Evolutionary conservation across 805 yeast species (phyloP).

Genomic region (Schizosaccharomyces cryophilus): DNA sequence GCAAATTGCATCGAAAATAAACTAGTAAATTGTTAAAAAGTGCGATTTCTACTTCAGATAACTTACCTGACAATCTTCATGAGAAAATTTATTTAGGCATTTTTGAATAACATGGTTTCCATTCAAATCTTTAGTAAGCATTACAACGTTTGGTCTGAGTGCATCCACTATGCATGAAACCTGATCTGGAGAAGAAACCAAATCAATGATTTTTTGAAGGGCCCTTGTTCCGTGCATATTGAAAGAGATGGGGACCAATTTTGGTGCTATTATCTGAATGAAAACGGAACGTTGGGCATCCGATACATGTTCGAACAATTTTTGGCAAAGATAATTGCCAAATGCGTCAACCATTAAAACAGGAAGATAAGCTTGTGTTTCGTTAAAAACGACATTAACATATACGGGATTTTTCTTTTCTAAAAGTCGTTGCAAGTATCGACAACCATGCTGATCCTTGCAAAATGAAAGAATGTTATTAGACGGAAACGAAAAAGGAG

Average conservation of each 20-base stretch:
- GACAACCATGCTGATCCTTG: slow-evolving; percentile 90
- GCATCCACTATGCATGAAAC: slow-evolving; percentile 35
- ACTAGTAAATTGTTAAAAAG: slow-evolving; percentile 42
- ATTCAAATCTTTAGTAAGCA: slow-evolving; percentile 65
- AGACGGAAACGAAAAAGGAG: neutral
- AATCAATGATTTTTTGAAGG: slow-evolving; percentile 73
- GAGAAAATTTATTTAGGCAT: slow-evolving; percentile 37
- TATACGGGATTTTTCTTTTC: slow-evolving; percentile 22
- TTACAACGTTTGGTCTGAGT: slow-evolving; percentile 46
- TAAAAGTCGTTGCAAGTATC: slow-evolving; percentile 70
- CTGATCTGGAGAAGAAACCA: slow-evolving; percentile 47
- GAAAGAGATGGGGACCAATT: slow-evolving; percentile 55
- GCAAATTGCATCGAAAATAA: slow-evolving; percentile 70
- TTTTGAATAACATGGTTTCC: slow-evolving; percentile 95
- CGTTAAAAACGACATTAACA: slow-evolving; percentile 39
- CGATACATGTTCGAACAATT: slow-evolving; percentile 53
- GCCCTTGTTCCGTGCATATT: slow-evolving; percentile 96
- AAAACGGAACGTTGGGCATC: slow-evolving; percentile 44
- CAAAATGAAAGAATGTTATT: slow-evolving; percentile 56
- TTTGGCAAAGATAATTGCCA: slow-evolving; percentile 85
- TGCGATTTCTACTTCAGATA: slow-evolving; percentile 15
- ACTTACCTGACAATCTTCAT: neutral
- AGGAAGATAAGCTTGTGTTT: slow-evolving; percentile 49
- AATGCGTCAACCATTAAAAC: slow-evolving; percentile 83
- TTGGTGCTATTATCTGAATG: slow-evolving; percentile 47